Evolutionary conservation across 2,329 filamentous ascomycete species (phyloP).

Genomic region (Verticillium albo-atrum): DNA sequence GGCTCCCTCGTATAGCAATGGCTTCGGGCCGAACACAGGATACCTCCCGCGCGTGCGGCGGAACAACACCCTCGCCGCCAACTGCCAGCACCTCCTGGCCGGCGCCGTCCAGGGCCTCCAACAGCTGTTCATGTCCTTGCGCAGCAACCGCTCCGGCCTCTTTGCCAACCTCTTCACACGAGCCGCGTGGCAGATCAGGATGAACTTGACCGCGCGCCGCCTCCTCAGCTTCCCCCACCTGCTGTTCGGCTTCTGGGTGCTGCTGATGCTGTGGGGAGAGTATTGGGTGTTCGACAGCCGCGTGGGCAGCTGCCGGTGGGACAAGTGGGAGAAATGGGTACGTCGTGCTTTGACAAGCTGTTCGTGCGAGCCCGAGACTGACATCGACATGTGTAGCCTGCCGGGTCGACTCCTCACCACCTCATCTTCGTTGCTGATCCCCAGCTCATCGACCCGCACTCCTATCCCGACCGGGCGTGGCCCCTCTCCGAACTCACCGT

Average conservation of each 20-base stretch:
- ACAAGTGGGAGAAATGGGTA: slow-evolving; percentile 91
- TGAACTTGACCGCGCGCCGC: slow-evolving; percentile 46
- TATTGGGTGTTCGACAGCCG: slow-evolving; percentile 68
- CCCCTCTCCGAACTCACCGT: slow-evolving; percentile 50
- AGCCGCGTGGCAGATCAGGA: slow-evolving; percentile 23
- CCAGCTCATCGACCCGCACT: slow-evolving; percentile 88
- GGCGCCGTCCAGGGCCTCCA: not conserved
- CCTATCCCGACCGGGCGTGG: slow-evolving; percentile 78
- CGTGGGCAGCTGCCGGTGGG: slow-evolving; percentile 73
- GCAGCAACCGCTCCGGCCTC: slow-evolving; percentile 8
- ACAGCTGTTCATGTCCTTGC: not conserved
- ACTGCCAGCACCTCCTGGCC: not conserved
- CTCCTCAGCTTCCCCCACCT: slow-evolving; percentile 61
- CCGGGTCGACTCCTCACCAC: slow-evolving; percentile 74
- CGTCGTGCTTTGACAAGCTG: slow-evolving; percentile 17
- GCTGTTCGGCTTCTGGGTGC: slow-evolving; percentile 68
- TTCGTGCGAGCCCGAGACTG: not conserved
- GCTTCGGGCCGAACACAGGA: slow-evolving; percentile 6
- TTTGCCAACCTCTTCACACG: slow-evolving; percentile 17
- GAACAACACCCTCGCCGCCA: not conserved
- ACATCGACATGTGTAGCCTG: slow-evolving; percentile 51
- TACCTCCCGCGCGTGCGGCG: not conserved
- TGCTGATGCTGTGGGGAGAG: slow-evolving; percentile 82
- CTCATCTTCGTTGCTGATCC: slow-evolving; percentile 84
- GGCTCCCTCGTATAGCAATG: slow-evolving; percentile 29